Conservation (phyloP, 208 protist species). For the Naegleria lovaniensis region DNA sequence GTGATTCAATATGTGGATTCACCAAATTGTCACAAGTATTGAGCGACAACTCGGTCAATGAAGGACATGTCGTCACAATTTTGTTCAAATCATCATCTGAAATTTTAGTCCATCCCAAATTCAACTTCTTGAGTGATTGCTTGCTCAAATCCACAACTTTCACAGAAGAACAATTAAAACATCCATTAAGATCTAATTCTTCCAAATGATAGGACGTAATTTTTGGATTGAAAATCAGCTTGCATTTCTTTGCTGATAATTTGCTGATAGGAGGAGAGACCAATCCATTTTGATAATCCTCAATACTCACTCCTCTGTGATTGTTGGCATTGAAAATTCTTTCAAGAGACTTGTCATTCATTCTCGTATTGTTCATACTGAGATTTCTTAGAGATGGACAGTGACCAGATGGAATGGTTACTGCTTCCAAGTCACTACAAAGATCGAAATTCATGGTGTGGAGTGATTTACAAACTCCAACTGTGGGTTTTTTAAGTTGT, state of each 20-base stretch:
- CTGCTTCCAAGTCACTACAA: not conserved
- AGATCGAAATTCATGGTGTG: not conserved
- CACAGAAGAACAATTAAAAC: not conserved
- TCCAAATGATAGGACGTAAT: not conserved
- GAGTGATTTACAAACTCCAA: not conserved
- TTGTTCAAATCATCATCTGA: not conserved
- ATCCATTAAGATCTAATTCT: not conserved
- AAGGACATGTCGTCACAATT: not conserved
- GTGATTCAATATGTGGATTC: not conserved
- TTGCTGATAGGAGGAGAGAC: not conserved
- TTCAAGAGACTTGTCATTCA: not conserved
- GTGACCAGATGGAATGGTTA: not conserved
- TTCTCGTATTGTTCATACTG: not conserved
- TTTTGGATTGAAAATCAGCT: not conserved
- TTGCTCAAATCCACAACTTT: not conserved
- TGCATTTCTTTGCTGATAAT: not conserved
- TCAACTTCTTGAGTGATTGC: not conserved
- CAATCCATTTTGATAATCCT: too few relatives aligned
- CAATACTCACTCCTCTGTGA: not conserved
- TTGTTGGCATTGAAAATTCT: not conserved
- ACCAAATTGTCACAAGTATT: not conserved
- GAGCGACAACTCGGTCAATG: not conserved
- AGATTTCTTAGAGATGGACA: not conserved
- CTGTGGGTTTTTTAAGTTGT: not conserved
- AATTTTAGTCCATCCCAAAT: slow-evolving; percentile 10